Evolutionary conservation across 2,329 filamentous ascomycete genomes (phyloP).

Genomic region (Venturia nashicola): DNA sequence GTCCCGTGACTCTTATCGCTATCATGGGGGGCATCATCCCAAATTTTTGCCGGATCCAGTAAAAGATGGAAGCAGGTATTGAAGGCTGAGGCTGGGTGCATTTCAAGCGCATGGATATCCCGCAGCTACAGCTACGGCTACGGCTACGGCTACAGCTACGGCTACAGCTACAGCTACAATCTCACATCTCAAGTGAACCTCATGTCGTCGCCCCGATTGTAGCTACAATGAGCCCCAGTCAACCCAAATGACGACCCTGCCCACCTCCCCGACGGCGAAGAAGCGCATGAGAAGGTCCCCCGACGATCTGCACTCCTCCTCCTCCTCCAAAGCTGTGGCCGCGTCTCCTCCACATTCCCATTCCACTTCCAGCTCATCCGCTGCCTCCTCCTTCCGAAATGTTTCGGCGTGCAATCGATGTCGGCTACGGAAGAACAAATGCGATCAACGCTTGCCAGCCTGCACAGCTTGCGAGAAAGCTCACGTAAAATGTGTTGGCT

Average conservation of each 20-base stretch:
- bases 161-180: no score
- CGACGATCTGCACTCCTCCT: background rate
- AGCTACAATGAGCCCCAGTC: background rate
- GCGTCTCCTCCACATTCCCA: background rate
- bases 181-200: background rate
- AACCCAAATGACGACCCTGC: background rate
- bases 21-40: background rate
- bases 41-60: background rate
- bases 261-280: constrained; percentile 1
- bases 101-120: background rate
- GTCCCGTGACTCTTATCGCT: background rate
- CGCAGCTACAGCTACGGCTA: background rate
- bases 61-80: background rate
- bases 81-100: background rate
- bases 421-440: constrained; percentile 82
- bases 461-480: constrained; percentile 90
- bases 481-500: constrained; percentile 82
- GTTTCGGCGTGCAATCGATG: constrained; percentile 94
- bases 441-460: constrained; percentile 83
- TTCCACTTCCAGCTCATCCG: background rate
- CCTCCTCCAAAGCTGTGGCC: background rate
- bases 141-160: no score
- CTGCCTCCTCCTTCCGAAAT: constrained; percentile 29
- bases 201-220: background rate
- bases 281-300: background rate